Conservation (phyloP, 2,329 filamentous ascomycete species). For the Lachnellula arida region DNA sequence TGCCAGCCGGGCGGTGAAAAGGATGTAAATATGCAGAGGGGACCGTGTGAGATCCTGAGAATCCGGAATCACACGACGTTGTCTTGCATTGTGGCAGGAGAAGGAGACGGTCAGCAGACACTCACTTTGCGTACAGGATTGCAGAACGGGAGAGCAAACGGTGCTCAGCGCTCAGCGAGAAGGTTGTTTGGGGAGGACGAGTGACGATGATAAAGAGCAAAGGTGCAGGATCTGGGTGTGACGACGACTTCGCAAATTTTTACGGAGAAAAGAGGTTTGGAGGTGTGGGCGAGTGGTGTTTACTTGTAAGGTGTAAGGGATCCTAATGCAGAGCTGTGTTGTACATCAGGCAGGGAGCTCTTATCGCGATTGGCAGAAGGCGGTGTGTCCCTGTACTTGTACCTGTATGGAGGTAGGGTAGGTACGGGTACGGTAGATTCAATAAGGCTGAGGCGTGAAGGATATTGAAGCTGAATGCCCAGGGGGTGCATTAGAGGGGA, state of each 20-base stretch:
- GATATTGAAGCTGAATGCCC: no score
- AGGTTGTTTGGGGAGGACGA: background rate
- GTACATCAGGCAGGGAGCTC: background rate
- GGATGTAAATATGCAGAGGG: background rate
- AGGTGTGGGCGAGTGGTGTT: no score
- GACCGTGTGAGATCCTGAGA: conserved; percentile 1
- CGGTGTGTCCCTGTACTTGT: no score
- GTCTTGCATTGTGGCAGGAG: background rate
- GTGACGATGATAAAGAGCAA: background rate
- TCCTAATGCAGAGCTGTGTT: background rate
- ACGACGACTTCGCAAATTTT: background rate
- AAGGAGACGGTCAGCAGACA: conserved; percentile 5
- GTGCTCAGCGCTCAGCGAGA: no score
- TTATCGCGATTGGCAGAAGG: background rate
- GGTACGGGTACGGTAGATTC: no score
- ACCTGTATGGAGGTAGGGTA: no score
- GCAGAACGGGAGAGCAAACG: no score
- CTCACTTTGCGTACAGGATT: conserved; percentile 1
- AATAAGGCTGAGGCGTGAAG: no score
- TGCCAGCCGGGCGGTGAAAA: conserved; percentile 5
- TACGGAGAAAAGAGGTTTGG: background rate
- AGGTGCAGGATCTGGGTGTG: background rate
- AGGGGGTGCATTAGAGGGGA: no score
- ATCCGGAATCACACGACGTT: background rate
- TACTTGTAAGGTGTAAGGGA: background rate